A percentile compares a stretch with the other conserved stretches of the same genome.
Conservation (phyloP, 2,329 filamentous ascomycete genomes). For the Diplodia seriata region DNA sequence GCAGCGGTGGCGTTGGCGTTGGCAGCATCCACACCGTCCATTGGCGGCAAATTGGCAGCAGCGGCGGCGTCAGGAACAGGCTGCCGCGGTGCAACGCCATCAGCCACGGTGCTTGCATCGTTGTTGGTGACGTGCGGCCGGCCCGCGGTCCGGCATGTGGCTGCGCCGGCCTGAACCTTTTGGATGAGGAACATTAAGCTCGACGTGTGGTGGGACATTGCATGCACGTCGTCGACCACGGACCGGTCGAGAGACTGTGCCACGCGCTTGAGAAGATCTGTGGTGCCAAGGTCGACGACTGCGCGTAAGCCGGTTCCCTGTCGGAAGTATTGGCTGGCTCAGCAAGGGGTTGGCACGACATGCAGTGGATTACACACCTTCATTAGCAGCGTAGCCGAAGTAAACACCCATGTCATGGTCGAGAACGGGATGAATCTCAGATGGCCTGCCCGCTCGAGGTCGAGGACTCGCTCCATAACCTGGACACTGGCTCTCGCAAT, state of each 20-base stretch:
- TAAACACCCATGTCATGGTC: slow-evolving; percentile 11
- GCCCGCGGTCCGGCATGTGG: background rate
- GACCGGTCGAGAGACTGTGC: background rate
- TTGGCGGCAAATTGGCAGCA: slow-evolving; percentile 16
- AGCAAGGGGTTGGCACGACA: too few relatives aligned
- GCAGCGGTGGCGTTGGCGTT: background rate
- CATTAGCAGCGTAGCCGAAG: slow-evolving; percentile 2
- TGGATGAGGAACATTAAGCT: slow-evolving; percentile 1
- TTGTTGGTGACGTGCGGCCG: background rate
- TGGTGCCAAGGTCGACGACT: background rate
- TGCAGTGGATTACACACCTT: slow-evolving; percentile 1
- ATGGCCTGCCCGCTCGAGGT: slow-evolving; percentile 8
- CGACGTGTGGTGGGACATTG: background rate
- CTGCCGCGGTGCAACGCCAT: background rate
- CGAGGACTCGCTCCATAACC: background rate
- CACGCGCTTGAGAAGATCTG: background rate
- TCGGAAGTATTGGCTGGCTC: background rate
- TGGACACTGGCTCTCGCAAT: slow-evolving; percentile 10
- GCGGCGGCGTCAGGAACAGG: background rate
- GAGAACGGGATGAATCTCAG: slow-evolving; percentile 11
- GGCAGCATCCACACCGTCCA: background rate
- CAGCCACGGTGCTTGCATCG: background rate
- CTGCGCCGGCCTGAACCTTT: background rate
- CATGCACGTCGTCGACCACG: slow-evolving; percentile 15
- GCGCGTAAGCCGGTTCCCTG: slow-evolving; percentile 19